Base-by-base conservation (phyloP, 768 basidiomycete species). In the Agaricus bisporus region DNA sequence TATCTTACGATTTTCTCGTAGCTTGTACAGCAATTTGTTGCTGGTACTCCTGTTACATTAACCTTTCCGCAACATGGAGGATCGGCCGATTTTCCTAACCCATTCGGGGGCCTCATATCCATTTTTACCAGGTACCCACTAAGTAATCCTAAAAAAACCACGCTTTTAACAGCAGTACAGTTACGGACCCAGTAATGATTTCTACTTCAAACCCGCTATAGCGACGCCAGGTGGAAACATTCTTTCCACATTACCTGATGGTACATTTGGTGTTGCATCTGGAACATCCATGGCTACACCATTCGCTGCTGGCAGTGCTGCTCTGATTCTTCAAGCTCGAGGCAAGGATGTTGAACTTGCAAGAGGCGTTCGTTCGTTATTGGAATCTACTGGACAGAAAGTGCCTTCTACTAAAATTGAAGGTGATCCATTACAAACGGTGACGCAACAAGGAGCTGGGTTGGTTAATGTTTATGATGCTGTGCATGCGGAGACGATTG, bases 101-200 rank as follows among this genome's bases (percentile, higher is more conserved):
- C 75, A 10, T 64, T 67, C 4, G 83, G 81, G 15, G 83, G 83
- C 11, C 70, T 82, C 41, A 75, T 82, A 17, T 82, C 80, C 1
- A 61, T 65, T 17, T 82, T 81, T 65, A 75, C 78, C 7, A 70
- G 69, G 67, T 70, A 46, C 50, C 17, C 8, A 32, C 4, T 4
- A 22, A 22, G 2, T 2, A 22, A 22, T 22, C 22, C 2, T 22
- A 44, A 35, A 26, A 41, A 12, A 36, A 22, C 39, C 17, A 32
- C 26, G 7, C 37, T 22, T 49, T 25, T 20, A 47, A 35, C 28
- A 8, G 26, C n/a, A 9, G 6, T 41, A 20, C 11, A 74, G 75
- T 47, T 82, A 78, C 53, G 84, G 84, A 1, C 83, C 83, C 1
- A 73, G 79, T 4, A 77, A 82, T 60, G 82, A 85, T 60, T 70